Conservation (phyloP, 2,329 filamentous ascomycete species). For the Xylaria sp. region DNA sequence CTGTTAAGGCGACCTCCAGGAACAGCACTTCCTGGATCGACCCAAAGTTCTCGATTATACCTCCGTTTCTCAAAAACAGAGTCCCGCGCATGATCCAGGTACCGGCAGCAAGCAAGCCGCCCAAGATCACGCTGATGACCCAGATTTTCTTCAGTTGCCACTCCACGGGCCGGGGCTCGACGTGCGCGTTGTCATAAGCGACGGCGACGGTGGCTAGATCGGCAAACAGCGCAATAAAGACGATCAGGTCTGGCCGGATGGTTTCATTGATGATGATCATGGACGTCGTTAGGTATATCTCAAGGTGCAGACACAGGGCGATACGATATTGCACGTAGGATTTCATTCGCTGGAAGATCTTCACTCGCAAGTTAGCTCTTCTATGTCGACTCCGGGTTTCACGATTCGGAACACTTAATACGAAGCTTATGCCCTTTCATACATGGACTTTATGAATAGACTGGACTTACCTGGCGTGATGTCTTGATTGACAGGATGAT, state of each 20-base stretch:
- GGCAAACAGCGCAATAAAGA: slow-evolving; percentile 83
- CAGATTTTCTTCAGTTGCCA: slow-evolving; percentile 87
- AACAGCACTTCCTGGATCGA: slow-evolving; percentile 80
- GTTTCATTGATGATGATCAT: slow-evolving; percentile 86
- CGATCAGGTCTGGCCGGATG: slow-evolving; percentile 76
- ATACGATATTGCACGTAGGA: slow-evolving; percentile 82
- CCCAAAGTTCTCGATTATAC: slow-evolving; percentile 80
- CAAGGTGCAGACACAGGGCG: slow-evolving; percentile 77
- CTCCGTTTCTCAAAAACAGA: slow-evolving; percentile 75
- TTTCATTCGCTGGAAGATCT: slow-evolving; percentile 84
- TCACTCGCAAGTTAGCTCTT: slow-evolving; percentile 23
- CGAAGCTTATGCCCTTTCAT: neutral
- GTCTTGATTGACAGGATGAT: slow-evolving; percentile 80
- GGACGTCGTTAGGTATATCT: slow-evolving; percentile 80
- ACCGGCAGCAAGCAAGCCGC: slow-evolving; percentile 72
- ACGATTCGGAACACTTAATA: neutral
- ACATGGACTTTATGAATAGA: neutral
- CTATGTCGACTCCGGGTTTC: neutral
- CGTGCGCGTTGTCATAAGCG: slow-evolving; percentile 83
- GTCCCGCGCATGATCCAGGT: slow-evolving; percentile 80
- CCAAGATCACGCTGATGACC: slow-evolving; percentile 78
- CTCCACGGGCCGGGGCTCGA: slow-evolving; percentile 78
- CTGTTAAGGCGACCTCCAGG: slow-evolving; percentile 76
- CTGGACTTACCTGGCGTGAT: slow-evolving; percentile 61
- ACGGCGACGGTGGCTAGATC: slow-evolving; percentile 83